Percentiles rank a stretch among this genome's conserved stretches.
phyloP scores from a whole-genome alignment of 345 rosid genomes.

The Triadica sebifera region DNA sequence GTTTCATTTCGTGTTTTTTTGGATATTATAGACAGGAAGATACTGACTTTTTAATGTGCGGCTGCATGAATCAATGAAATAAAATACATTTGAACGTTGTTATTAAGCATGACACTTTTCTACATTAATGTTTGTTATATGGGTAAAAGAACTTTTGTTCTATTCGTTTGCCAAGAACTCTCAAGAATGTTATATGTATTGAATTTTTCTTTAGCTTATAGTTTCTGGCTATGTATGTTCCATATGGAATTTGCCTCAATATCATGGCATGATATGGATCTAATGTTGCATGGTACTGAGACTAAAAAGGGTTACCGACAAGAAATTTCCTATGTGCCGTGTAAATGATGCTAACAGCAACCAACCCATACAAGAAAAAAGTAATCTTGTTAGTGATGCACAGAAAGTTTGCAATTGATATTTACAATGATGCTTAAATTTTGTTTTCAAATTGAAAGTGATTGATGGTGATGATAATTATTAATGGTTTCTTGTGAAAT shows the following conservation, averaged over 20 bases:
- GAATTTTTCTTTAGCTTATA: background rate
- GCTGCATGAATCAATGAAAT: constrained; percentile 21
- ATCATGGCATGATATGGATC: background rate
- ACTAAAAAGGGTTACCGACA: no score
- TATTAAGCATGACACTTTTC: background rate
- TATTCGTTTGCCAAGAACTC: background rate
- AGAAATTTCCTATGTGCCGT: no score
- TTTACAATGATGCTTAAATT: no score
- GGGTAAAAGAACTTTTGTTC: background rate
- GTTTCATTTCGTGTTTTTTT: constrained; percentile 18
- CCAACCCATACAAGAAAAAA: no score
- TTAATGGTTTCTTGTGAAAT: no score
- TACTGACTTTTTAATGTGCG: constrained; percentile 17
- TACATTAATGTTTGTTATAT: constrained; percentile 1
- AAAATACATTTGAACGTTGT: constrained; percentile 16
- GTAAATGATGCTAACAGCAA: no score
- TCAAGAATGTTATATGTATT: background rate
- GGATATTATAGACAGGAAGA: constrained; percentile 20
- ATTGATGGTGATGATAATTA: no score
- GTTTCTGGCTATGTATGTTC: background rate
- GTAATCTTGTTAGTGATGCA: no score
- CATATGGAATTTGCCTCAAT: background rate
- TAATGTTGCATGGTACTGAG: no score
- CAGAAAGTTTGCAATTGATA: no score
- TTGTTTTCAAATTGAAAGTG: no score